These are phyloP conservation scores for Podospora anserina DNA, from an alignment of 495 filamentous ascomycete species.

Conservation along the genomic window DNA sequence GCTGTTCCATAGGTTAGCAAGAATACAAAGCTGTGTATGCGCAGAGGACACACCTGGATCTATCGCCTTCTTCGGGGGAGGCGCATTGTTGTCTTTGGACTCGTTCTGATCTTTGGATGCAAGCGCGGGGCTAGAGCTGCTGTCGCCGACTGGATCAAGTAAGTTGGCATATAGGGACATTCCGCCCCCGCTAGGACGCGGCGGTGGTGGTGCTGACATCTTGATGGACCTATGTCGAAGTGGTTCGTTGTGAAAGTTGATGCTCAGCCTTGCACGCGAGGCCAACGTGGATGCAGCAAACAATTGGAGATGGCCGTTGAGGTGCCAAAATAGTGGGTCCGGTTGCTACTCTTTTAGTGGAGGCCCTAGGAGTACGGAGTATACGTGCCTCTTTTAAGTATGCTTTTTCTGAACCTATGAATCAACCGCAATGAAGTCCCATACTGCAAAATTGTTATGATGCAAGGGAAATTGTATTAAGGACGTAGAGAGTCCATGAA, in stretches of 20 bases:
- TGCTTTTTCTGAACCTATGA: neutral
- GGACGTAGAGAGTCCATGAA: neutral
- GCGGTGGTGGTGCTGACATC: conserved; percentile 24
- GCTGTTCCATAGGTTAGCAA: conserved; percentile 31
- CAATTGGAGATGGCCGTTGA: neutral
- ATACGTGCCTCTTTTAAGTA: neutral
- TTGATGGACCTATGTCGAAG: neutral
- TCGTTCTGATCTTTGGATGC: conserved; percentile 78
- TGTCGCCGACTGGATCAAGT: conserved; percentile 45
- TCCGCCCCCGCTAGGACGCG: conserved; percentile 31
- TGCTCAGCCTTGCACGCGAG: conserved; percentile 2
- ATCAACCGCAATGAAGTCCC: too few species aligned
- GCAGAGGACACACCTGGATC: conserved; percentile 45
- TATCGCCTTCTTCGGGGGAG: conserved; percentile 65
- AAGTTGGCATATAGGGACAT: conserved; percentile 59
- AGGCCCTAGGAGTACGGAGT: neutral
- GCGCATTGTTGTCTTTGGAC: conserved; percentile 62
- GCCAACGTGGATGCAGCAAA: neutral
- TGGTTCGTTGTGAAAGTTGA: neutral
- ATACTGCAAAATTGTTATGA: too few species aligned
- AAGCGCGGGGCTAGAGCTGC: conserved; percentile 45
- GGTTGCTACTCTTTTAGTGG: neutral
- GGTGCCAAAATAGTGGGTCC: neutral
- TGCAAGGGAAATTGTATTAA: neutral
- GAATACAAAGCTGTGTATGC: neutral